Conservation (phyloP, 140 eudicot genomes). For the Flaveria floridana region DNA sequence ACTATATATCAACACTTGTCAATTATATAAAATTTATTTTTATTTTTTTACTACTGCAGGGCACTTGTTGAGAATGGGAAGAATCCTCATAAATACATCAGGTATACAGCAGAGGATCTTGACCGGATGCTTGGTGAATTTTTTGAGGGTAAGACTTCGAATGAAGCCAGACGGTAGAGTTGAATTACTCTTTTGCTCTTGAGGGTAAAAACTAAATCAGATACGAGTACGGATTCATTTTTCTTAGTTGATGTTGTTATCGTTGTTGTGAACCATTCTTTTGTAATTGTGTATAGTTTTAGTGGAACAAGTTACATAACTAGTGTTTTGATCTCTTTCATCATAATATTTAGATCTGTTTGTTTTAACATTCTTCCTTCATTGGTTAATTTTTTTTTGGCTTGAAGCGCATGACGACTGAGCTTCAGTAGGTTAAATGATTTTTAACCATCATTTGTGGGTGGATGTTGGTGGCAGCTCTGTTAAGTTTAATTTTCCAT, state of each 20-base stretch:
- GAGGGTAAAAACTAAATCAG: conserved; percentile 22
- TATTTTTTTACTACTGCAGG: conserved; percentile 36
- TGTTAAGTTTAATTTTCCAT: not conserved
- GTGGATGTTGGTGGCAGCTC: not conserved
- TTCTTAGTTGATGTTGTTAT: conserved; percentile 17
- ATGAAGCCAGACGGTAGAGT: conserved; percentile 64
- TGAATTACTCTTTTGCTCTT: conserved; percentile 32
- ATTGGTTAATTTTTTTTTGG: not conserved
- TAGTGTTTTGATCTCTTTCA: conserved; percentile 6
- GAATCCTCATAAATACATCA: conserved; percentile 90
- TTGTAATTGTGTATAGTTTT: conserved; percentile 36
- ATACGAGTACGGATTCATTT: conserved; percentile 22
- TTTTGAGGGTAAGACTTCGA: conserved; percentile 83
- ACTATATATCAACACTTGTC: not conserved
- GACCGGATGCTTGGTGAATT: conserved; percentile 96
- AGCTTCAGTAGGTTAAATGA: not conserved
- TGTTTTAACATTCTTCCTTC: not conserved
- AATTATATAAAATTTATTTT: not conserved
- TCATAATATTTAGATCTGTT: conserved; percentile 17
- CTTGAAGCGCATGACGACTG: not conserved
- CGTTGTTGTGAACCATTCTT: conserved; percentile 30
- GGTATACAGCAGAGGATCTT: conserved; percentile 87
- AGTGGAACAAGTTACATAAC: conserved; percentile 19
- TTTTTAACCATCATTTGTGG: not conserved
- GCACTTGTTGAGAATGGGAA: conserved; percentile 88